These are phyloP conservation scores for Boletus sp. DNA, from an alignment of 1,284 basidiomycete species.

Conservation along the genomic window DNA sequence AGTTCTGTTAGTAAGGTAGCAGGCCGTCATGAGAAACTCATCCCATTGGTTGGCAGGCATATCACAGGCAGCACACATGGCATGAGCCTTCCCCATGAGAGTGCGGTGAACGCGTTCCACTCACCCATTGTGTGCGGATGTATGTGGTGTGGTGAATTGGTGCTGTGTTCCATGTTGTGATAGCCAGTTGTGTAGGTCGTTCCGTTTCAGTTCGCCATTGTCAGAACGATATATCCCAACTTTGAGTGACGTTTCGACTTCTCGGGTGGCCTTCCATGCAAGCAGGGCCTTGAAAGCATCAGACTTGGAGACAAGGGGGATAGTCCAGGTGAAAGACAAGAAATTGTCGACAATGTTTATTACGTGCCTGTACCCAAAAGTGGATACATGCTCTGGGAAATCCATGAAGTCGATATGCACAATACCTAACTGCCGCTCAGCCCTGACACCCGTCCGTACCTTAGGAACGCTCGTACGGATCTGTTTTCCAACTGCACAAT, in stretches of 20 bases:
- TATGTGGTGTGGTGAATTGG: not conserved
- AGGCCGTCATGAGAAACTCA: not conserved
- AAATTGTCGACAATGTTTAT: not conserved
- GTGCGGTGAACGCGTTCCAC: not conserved
- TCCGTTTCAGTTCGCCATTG: not conserved
- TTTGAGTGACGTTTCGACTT: too few relatives aligned
- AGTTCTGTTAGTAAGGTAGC: not conserved
- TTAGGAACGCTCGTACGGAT: not conserved
- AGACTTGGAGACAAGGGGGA: not conserved
- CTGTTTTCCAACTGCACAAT: not conserved
- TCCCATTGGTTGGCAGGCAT: not conserved
- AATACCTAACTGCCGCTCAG: not conserved
- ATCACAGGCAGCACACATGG: not conserved
- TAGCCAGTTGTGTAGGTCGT: not conserved
- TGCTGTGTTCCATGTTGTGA: not conserved
- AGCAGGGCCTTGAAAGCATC: not conserved
- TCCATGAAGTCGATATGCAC: not conserved
- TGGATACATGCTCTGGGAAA: not conserved
- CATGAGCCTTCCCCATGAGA: not conserved
- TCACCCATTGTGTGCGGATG: not conserved
- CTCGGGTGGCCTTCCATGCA: not conserved
- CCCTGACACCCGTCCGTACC: not conserved
- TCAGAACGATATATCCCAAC: not conserved
- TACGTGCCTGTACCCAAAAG: not conserved
- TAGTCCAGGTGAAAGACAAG: not conserved